Conservation (phyloP, 1,139 yeast genomes). For the Yarrowia galli region DNA sequence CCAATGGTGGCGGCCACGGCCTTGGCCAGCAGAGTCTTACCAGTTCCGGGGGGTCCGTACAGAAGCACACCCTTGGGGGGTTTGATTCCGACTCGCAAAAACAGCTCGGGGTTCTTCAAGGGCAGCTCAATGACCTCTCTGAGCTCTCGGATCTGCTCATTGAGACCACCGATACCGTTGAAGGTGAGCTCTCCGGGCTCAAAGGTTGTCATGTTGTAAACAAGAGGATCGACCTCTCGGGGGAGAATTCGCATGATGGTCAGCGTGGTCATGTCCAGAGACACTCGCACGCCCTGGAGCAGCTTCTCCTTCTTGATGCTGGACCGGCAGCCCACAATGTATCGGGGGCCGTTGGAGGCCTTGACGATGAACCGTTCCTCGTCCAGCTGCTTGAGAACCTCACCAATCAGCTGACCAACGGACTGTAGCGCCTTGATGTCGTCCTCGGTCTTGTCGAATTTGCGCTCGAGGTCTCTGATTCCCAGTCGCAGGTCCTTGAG, state of each 20-base stretch:
- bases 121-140: conserved; percentile 98
- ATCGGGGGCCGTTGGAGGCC: conserved; percentile 97
- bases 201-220: conserved; percentile 96
- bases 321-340: conserved; percentile 96
- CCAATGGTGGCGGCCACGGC: conserved; percentile 99
- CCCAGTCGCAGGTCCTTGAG: conserved; percentile 83
- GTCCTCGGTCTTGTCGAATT: conserved; percentile 92
- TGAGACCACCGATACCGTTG: conserved; percentile 95
- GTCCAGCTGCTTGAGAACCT: conserved; percentile 92
- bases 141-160: conserved; percentile 93
- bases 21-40: conserved; percentile 93
- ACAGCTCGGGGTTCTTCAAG: conserved; percentile 94
- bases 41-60: conserved; percentile 99
- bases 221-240: conserved; percentile 97
- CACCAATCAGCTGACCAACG: conserved; percentile 98
- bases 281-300: conserved; percentile 94
- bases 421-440: conserved; percentile 97
- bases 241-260: conserved; percentile 98
- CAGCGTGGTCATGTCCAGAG: conserved; percentile 95
- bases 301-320: conserved; percentile 83
- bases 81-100: conserved; percentile 93
- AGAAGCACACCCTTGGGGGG: conserved; percentile 97
- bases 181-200: conserved; percentile 97
- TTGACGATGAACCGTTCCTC: conserved; percentile 94
- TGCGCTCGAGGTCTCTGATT: conserved; percentile 83